Conservation (phyloP, 2,329 filamentous ascomycete genomes). For the Albifimbria verrucaria region DNA sequence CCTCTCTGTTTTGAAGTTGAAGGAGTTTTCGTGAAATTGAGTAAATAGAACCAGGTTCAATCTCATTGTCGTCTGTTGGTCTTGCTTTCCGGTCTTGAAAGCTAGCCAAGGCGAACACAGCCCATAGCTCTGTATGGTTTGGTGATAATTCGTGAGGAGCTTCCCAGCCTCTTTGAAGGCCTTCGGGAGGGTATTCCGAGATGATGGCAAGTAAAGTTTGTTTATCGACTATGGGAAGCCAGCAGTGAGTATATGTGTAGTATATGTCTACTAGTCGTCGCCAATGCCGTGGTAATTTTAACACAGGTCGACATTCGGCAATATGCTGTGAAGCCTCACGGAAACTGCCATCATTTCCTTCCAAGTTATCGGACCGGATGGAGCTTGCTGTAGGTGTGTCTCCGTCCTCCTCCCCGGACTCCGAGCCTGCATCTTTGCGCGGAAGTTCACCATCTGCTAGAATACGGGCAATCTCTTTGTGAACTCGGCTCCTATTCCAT, state of each 20-base stretch:
- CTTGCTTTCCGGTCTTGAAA: slow-evolving; percentile 41
- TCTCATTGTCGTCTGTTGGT: background rate
- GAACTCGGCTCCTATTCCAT: slow-evolving; percentile 62
- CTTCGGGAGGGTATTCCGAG: slow-evolving; percentile 37
- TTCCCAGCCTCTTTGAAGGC: slow-evolving; percentile 21
- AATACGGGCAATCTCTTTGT: slow-evolving; percentile 60
- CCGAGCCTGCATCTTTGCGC: slow-evolving; percentile 29
- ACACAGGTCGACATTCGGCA: slow-evolving; percentile 9
- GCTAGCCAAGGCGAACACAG: slow-evolving; percentile 54
- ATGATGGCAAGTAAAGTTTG: slow-evolving; percentile 53
- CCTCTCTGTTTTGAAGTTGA: slow-evolving; percentile 44
- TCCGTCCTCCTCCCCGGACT: slow-evolving; percentile 21
- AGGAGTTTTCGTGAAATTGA: slow-evolving; percentile 42
- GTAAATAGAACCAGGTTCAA: slow-evolving; percentile 39
- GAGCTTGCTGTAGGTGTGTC: slow-evolving; percentile 13
- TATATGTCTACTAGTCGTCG: slow-evolving; percentile 67
- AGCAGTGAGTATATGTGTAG: slow-evolving; percentile 71
- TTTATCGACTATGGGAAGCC: slow-evolving; percentile 72
- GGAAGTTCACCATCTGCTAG: slow-evolving; percentile 43
- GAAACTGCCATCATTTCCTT: too few relatives aligned
- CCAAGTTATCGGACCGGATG: background rate
- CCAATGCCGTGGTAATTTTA: slow-evolving; percentile 48
- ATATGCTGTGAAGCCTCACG: background rate
- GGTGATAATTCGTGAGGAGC: slow-evolving; percentile 27
- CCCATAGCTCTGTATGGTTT: slow-evolving; percentile 57